A percentile compares a stretch with the other conserved stretches of the same genome.
These are phyloP conservation scores for Hygrocybe coccinea DNA, from an alignment of 768 basidiomycete species.

Conservation along the genomic window DNA sequence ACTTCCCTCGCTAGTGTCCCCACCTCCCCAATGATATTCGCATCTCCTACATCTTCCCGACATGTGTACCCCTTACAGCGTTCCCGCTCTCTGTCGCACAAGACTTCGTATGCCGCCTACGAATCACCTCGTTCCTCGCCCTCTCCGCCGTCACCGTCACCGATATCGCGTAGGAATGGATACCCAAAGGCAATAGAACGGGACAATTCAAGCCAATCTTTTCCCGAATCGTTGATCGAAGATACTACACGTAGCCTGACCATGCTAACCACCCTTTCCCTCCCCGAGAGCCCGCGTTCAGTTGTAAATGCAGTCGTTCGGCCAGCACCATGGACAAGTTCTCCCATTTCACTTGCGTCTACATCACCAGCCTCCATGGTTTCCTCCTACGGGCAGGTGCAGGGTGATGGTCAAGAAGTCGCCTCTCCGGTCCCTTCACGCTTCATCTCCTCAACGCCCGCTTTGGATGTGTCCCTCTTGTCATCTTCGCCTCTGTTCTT, in stretches of 20 bases:
- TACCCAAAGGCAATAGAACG: background rate
- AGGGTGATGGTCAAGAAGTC: background rate
- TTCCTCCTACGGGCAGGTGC: background rate
- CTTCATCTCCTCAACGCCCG: slow-evolving; percentile 10
- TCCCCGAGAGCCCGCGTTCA: slow-evolving; percentile 5
- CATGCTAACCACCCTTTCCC: slow-evolving; percentile 26
- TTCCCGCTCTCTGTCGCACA: slow-evolving; percentile 23
- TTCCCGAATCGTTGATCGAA: background rate
- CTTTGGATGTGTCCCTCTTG: slow-evolving; percentile 5
- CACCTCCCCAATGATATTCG: slow-evolving; percentile 22
- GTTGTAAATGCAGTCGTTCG: background rate
- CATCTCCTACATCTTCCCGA: slow-evolving; percentile 27
- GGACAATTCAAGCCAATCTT: background rate
- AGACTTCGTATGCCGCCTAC: slow-evolving; percentile 22
- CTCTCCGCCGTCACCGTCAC: background rate
- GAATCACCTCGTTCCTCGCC: background rate
- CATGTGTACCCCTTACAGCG: slow-evolving; percentile 12
- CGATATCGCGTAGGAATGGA: background rate
- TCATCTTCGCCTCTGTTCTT: background rate
- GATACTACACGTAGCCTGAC: slow-evolving; percentile 7
- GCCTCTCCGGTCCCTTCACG: background rate
- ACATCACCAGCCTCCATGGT: slow-evolving; percentile 1
- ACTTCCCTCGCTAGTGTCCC: background rate
- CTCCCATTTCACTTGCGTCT: slow-evolving; percentile 9
- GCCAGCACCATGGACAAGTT: slow-evolving; percentile 11